Base-by-base conservation (phyloP, 2,329 filamentous ascomycete genomes). In the Pseudodiploospora longispora region DNA sequence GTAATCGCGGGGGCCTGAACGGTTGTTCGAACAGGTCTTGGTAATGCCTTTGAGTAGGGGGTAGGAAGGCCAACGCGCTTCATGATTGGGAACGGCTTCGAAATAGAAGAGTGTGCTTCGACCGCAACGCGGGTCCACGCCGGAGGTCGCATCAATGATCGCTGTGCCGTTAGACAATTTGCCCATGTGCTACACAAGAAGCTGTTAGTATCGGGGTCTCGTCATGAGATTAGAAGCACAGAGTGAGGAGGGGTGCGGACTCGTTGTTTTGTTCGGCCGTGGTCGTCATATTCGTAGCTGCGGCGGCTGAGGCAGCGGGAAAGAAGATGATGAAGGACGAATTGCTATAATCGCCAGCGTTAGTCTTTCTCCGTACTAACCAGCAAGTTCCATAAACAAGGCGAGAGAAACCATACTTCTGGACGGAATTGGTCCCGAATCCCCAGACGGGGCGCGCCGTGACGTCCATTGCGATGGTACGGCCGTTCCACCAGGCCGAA, bases 121-220 rank as follows among this genome's bases (percentile, higher is more conserved):
- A 53, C 38, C 41, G 57, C 45, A 51, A 64, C 50, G 32, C 61
- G 61, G 37, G 52, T 51, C 60, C 60, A 64, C 8, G 61, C 60
- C 29, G 57, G 60, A 19, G 47, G 51, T 34, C 55, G 55, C 27
- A 43, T 51, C 4, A 46, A 47, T 5, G 52, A 40, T n/a, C 39
- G 40, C 5, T 54, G 55, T 6, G 49, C 48, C 12, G 44, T 41
- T 10, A 61, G 41, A 28, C 39, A 36, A 6, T 50, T 49, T 7
- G 36, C 49, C 51, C 60, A 60, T 36, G 41, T 51, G 29, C 59
- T 62, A 34, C 10, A 19, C 19, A 27, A 28, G 5, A 38, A 27
- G 36, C 19, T 12, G 27, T 36, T 27, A 4, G 19, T 19, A 19
- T 19, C 19, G 19, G 9, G 32, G 32, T 34, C 32, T 9, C 32